These are phyloP conservation scores for Oryza meridionalis DNA, from an alignment of 176 grass and related monocot species.

Conservation along the genomic window DNA sequence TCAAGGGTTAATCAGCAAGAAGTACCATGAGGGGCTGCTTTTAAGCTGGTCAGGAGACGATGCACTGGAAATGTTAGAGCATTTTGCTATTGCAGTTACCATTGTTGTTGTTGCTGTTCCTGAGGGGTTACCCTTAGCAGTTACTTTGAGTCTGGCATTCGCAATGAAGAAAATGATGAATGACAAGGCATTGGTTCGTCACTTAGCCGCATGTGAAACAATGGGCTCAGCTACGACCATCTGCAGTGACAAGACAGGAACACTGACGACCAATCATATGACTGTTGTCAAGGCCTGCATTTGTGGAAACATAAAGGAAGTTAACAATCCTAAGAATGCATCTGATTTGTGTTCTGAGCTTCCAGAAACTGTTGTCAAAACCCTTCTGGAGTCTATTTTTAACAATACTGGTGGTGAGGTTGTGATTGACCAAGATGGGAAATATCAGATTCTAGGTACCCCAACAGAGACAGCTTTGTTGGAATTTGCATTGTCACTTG, in stretches of 20 bases:
- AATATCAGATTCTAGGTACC: constrained; percentile 81
- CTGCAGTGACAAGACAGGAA: constrained; percentile 97
- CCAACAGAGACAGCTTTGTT: constrained; percentile 91
- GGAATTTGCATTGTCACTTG: constrained; percentile 86
- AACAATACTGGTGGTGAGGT: constrained; percentile 95
- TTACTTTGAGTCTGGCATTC: constrained; percentile 94
- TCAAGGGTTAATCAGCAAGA: constrained; percentile 64
- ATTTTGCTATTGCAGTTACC: constrained; percentile 97
- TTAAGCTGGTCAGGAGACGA: constrained; percentile 88
- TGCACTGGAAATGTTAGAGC: constrained; percentile 78
- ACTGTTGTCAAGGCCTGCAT: constrained; percentile 92
- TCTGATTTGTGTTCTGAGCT: constrained; percentile 70
- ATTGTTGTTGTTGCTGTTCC: constrained; percentile 98
- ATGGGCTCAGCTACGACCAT: constrained; percentile 98
- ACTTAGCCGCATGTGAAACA: constrained; percentile 97
- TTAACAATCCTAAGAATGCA: constrained; percentile 50
- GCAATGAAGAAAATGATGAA: constrained; percentile 99
- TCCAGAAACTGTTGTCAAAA: constrained; percentile 61
- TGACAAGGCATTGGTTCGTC: constrained; percentile 89
- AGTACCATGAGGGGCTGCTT: constrained; percentile 49
- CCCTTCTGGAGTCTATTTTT: constrained; percentile 88
- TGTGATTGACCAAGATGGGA: constrained; percentile 68
- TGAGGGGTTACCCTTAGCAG: constrained; percentile 94
- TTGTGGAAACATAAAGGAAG: constrained; percentile 69
- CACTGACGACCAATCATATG: constrained; percentile 95